Conservation (phyloP, 1,139 yeast genomes). For the Blastobotrys petasosporus region DNA sequence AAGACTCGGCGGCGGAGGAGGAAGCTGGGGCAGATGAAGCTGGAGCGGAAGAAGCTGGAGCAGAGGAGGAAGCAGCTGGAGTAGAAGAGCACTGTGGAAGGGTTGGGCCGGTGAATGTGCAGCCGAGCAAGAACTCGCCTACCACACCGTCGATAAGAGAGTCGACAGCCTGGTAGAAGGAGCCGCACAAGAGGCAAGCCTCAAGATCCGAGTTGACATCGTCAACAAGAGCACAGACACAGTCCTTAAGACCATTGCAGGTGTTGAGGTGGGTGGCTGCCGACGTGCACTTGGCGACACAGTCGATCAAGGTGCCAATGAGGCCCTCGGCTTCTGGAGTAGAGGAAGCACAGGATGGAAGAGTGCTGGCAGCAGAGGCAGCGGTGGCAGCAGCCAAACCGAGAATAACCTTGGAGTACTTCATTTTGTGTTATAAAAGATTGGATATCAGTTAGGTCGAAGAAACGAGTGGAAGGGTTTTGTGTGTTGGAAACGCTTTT, state of each 20-base stretch:
- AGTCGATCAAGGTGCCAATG: conserved; percentile 11
- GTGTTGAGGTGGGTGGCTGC: conserved; percentile 10
- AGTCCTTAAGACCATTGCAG: conserved; percentile 12
- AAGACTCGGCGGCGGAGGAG: conserved; percentile 2
- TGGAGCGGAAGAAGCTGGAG: conserved; percentile 3
- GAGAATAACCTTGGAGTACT: too few species aligned
- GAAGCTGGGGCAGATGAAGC: conserved; percentile 4
- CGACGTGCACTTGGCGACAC: conserved; percentile 13
- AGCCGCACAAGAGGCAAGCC: conserved; percentile 14
- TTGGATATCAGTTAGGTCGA: too few species aligned
- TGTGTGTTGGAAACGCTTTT: too few species aligned
- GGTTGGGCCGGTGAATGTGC: conserved; percentile 19
- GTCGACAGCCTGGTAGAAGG: conserved; percentile 11
- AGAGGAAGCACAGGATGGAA: conserved; percentile 12
- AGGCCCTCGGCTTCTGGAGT: conserved; percentile 13
- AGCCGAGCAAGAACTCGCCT: conserved; percentile 12
- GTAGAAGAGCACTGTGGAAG: conserved; percentile 14
- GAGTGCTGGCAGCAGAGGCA: background rate
- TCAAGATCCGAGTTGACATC: conserved; percentile 14
- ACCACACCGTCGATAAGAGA: conserved; percentile 9
- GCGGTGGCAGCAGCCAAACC: too few species aligned
- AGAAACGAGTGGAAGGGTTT: too few species aligned
- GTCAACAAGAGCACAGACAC: conserved; percentile 14
- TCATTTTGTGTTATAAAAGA: too few species aligned
- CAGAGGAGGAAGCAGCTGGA: background rate